phyloP scores from a whole-genome alignment of 495 filamentous ascomycete genomes.

The Neurospora sp. region DNA sequence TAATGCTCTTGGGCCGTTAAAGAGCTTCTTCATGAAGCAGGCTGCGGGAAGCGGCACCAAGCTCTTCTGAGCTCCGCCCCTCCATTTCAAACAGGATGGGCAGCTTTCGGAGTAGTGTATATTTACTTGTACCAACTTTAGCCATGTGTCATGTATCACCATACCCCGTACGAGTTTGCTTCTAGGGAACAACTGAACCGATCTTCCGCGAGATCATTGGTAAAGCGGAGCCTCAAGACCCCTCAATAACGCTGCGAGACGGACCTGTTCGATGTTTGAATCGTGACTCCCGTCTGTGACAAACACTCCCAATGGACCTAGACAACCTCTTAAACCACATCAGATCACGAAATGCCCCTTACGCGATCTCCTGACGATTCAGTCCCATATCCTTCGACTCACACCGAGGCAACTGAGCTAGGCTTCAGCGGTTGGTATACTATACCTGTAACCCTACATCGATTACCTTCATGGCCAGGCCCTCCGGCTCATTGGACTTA shows the following conservation, averaged over 20 bases:
- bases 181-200: background rate
- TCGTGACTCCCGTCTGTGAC: background rate
- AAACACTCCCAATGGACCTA: background rate
- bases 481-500: background rate
- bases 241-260: background rate
- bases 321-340: background rate
- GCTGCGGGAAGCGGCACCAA: constrained; percentile 57
- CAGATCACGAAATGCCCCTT: background rate
- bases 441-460: background rate
- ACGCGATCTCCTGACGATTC: background rate
- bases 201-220: background rate
- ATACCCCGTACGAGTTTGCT: background rate
- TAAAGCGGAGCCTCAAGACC: background rate
- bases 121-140: background rate
- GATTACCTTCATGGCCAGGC: background rate
- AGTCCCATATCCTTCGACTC: background rate
- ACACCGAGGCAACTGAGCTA: background rate
- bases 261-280: background rate
- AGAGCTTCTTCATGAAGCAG: constrained; percentile 79
- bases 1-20: constrained; percentile 66
- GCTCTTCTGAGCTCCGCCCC: constrained; percentile 21
- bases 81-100: background rate
- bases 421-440: background rate
- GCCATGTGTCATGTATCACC: background rate
- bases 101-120: background rate